These are phyloP conservation scores for Hepatocystis sp. DNA, from an alignment of 169 alveolate species.

Conservation along the genomic window DNA sequence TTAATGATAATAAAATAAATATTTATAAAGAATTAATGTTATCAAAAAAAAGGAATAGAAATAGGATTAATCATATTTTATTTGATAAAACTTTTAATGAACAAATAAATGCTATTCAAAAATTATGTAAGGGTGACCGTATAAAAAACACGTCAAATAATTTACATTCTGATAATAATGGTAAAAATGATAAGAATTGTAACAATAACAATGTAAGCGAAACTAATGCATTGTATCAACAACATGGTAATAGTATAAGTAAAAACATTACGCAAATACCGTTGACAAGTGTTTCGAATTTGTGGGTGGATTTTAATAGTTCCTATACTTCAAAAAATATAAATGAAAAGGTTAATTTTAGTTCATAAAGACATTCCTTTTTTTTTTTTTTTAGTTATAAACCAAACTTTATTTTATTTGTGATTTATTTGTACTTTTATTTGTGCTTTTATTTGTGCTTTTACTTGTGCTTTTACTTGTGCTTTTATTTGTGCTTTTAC, in stretches of 20 bases:
- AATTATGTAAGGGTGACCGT: slow-evolving; percentile 35
- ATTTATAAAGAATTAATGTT: slow-evolving; percentile 49
- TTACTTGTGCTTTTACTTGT: no score
- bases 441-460: no score
- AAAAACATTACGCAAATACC: slow-evolving; percentile 1
- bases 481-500: no score
- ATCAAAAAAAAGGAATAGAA: slow-evolving; percentile 19
- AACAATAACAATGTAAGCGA: slow-evolving; percentile 7
- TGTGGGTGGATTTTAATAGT: slow-evolving; percentile 58
- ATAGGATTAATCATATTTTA: slow-evolving; percentile 11
- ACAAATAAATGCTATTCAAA: slow-evolving; percentile 58
- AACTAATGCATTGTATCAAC: not conserved
- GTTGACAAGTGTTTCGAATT: slow-evolving; percentile 10
- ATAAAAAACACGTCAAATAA: slow-evolving; percentile 15
- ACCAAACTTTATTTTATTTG: no score
- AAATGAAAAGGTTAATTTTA: slow-evolving; percentile 52
- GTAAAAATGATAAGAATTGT: no score
- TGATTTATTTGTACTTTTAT: no score
- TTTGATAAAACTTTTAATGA: slow-evolving; percentile 74
- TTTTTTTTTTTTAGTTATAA: no score
- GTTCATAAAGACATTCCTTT: slow-evolving; percentile 10
- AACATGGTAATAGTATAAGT: not conserved
- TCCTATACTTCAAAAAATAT: slow-evolving; percentile 28
- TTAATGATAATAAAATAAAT: slow-evolving; percentile 25
- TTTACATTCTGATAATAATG: no score